These are phyloP conservation scores for Arabidopsis hybrid DNA, from an alignment of 441 rosid species.

Conservation along the genomic window DNA sequence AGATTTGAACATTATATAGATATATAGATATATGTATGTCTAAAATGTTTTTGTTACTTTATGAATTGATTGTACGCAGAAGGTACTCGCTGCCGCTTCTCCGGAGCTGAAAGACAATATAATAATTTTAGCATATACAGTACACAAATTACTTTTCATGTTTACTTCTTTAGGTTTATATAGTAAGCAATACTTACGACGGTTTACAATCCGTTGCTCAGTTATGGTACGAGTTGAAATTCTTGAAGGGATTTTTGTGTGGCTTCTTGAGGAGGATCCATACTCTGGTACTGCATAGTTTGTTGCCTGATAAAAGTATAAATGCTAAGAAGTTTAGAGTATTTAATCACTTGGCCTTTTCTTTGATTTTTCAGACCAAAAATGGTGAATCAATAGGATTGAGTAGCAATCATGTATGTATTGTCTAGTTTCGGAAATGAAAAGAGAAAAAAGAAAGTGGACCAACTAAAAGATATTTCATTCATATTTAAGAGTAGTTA, in stretches of 20 bases:
- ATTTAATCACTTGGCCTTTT: too few relatives aligned
- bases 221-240: slow-evolving; percentile 43
- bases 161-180: background rate
- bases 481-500: slow-evolving; percentile 35
- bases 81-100: slow-evolving; percentile 97
- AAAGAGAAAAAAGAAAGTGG: slow-evolving; percentile 25
- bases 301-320: slow-evolving; percentile 50
- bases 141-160: background rate
- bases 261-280: slow-evolving; percentile 73
- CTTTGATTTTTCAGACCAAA: slow-evolving; percentile 9
- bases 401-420: slow-evolving; percentile 35
- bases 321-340: background rate
- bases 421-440: slow-evolving; percentile 30
- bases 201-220: slow-evolving; percentile 68
- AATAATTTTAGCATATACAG: too few relatives aligned
- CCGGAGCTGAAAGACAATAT: slow-evolving; percentile 76
- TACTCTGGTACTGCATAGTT: slow-evolving; percentile 51
- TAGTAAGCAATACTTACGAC: slow-evolving; percentile 57
- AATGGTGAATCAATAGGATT: slow-evolving; percentile 23
- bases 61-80: slow-evolving; percentile 98
- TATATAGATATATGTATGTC: background rate
- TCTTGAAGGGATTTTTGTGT: slow-evolving; percentile 58
- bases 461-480: slow-evolving; percentile 21
- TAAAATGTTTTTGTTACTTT: slow-evolving; percentile 57
- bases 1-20: background rate